Conservation (phyloP, 495 filamentous ascomycete genomes). For the Jackrogersella multiformis region DNA sequence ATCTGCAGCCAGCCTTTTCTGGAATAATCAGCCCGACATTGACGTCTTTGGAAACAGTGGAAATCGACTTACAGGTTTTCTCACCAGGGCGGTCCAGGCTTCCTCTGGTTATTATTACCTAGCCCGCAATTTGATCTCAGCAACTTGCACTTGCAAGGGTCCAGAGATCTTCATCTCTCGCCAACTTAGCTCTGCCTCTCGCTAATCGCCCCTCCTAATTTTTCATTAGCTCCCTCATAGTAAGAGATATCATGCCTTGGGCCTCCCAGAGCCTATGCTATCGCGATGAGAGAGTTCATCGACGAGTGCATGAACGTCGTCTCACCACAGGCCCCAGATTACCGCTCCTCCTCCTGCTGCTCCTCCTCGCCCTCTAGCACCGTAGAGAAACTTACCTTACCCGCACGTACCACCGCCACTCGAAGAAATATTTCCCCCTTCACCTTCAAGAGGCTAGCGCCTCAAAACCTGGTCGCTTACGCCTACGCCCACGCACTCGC, state of each 20-base stretch:
- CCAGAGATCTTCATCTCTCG: conserved; percentile 42
- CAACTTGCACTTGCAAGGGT: conserved; percentile 35
- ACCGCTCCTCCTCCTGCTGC: neutral
- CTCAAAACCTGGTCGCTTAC: conserved; percentile 35
- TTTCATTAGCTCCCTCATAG: conserved; percentile 34
- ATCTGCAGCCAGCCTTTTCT: conserved; percentile 42
- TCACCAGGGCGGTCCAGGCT: conserved; percentile 34
- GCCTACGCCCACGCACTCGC: conserved; percentile 28
- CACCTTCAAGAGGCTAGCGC: conserved; percentile 40
- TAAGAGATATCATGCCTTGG: conserved; percentile 41
- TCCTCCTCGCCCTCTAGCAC: neutral
- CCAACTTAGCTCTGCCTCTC: conserved; percentile 35
- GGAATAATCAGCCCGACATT: conserved; percentile 40
- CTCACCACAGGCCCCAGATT: neutral
- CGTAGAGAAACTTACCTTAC: conserved; percentile 12
- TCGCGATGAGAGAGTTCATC: conserved; percentile 39
- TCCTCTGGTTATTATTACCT: conserved; percentile 41
- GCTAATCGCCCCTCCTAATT: conserved; percentile 42
- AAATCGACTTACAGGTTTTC: conserved; percentile 36
- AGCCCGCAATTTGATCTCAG: conserved; percentile 41
- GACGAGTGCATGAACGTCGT: conserved; percentile 28
- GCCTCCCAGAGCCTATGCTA: conserved; percentile 32
- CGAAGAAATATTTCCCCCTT: conserved; percentile 14
- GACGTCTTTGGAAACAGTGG: conserved; percentile 43
- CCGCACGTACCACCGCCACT: conserved; percentile 34